These are phyloP conservation scores for Epichloe sp. DNA, from an alignment of 2,329 filamentous ascomycete species.

Conservation along the genomic window DNA sequence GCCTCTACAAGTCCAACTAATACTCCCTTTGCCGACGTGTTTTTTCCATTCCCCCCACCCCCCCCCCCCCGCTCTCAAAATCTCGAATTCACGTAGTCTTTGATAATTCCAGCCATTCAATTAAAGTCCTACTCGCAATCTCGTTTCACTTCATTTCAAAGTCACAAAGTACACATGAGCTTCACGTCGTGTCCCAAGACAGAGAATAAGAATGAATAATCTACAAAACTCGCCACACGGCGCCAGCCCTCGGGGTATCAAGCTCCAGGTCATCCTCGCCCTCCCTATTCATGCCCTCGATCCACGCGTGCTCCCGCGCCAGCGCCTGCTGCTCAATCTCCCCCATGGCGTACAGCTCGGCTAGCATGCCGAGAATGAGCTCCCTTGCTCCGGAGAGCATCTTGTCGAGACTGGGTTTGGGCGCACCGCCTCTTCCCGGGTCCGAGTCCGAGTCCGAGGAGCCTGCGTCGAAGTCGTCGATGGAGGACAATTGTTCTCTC, in stretches of 20 bases:
- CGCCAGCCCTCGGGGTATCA: conserved; percentile 27
- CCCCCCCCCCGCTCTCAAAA: too few species aligned
- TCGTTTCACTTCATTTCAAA: too few species aligned
- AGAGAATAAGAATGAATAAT: background rate
- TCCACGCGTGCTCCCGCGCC: conserved; percentile 44
- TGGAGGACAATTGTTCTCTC: conserved; percentile 31
- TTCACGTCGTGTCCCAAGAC: too few species aligned
- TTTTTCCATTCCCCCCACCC: too few species aligned
- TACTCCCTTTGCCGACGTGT: too few species aligned
- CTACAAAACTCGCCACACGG: conserved; percentile 32
- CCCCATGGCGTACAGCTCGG: conserved; percentile 48
- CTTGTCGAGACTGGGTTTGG: conserved; percentile 26
- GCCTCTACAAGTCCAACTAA: too few species aligned
- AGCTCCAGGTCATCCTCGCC: conserved; percentile 24
- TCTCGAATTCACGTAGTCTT: too few species aligned
- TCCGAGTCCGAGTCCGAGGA: background rate
- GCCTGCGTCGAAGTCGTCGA: conserved; percentile 21
- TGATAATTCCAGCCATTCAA: too few species aligned
- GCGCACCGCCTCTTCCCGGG: conserved; percentile 6
- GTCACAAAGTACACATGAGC: too few species aligned
- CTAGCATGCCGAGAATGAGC: conserved; percentile 45
- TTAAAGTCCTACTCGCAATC: too few species aligned
- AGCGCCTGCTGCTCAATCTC: conserved; percentile 46
- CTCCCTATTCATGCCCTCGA: conserved; percentile 37
- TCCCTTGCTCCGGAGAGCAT: conserved; percentile 34